phyloP scores from a whole-genome alignment of 1,284 basidiomycete species.

The Kwoniella shivajii region DNA sequence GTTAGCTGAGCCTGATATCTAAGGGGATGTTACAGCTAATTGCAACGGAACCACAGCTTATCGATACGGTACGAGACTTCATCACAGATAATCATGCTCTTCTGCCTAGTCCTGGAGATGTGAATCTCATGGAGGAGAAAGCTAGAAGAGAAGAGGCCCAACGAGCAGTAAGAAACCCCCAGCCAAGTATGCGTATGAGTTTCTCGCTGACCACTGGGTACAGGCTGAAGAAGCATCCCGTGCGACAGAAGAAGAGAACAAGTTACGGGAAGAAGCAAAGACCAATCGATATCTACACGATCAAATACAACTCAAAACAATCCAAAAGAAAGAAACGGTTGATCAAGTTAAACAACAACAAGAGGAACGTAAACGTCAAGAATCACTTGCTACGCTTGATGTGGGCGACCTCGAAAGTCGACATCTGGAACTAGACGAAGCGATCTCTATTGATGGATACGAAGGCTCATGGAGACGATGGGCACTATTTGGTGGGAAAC shows the following conservation, averaged over 20 bases:
- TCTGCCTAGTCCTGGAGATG: constrained; percentile 42
- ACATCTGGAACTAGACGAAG: constrained; percentile 36
- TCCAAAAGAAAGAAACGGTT: constrained; percentile 38
- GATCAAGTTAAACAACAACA: constrained; percentile 31
- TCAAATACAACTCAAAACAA: constrained; percentile 44
- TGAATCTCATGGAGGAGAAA: constrained; percentile 53
- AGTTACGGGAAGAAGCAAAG: constrained; percentile 32
- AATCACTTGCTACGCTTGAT: constrained; percentile 32
- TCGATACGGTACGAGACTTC: constrained; percentile 42
- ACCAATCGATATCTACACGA: constrained; percentile 42
- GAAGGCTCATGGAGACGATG: constrained; percentile 41
- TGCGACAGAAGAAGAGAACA: constrained; percentile 34
- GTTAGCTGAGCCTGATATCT: constrained; percentile 5
- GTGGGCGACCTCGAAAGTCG: constrained; percentile 47
- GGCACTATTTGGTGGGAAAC: constrained; percentile 47
- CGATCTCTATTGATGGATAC: constrained; percentile 38
- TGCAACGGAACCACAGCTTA: constrained; percentile 31
- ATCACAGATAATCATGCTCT: constrained; percentile 49
- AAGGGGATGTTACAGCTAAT: neutral
- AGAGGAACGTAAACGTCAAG: constrained; percentile 32
- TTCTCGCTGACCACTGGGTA: neutral
- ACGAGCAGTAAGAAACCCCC: constrained; percentile 39
- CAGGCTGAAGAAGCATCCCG: constrained; percentile 37
- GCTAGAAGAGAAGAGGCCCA: constrained; percentile 51
- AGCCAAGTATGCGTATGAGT: neutral